These are phyloP conservation scores for Agaricus sinodeliciosus DNA, from an alignment of 768 basidiomycete species.

Conservation along the genomic window DNA sequence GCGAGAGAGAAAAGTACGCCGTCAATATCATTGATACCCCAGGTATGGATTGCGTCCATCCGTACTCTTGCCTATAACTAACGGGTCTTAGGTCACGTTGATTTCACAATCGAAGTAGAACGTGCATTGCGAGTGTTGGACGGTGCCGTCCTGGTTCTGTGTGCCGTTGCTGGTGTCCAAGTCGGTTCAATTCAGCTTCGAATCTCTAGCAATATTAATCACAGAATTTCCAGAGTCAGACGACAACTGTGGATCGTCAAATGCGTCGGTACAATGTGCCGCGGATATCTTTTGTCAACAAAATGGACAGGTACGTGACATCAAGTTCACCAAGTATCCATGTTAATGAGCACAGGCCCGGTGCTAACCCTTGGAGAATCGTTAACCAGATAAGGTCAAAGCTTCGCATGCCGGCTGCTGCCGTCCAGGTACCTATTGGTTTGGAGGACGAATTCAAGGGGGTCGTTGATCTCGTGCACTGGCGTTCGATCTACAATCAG, in stretches of 20 bases:
- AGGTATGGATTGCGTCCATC: constrained; percentile 36
- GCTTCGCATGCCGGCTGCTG: constrained; percentile 87
- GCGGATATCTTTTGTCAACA: constrained; percentile 94
- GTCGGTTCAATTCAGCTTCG: constrained; percentile 24
- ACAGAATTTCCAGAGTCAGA: constrained; percentile 67
- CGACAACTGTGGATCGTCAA: constrained; percentile 97
- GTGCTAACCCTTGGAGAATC: constrained; percentile 96
- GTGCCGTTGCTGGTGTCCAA: constrained; percentile 96
- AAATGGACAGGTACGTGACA: constrained; percentile 82
- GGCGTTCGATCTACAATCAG: constrained; percentile 93
- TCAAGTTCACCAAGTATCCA: neutral
- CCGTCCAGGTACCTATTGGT: constrained; percentile 95
- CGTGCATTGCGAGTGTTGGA: constrained; percentile 93
- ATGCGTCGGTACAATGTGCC: constrained; percentile 98
- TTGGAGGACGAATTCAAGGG: constrained; percentile 80
- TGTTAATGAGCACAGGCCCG: constrained; percentile 50
- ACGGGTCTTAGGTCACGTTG: constrained; percentile 77
- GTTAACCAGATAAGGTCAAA: constrained; percentile 88
- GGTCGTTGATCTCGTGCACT: constrained; percentile 89
- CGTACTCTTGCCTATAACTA: neutral
- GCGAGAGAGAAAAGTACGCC: constrained; percentile 73
- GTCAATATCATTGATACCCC: constrained; percentile 99
- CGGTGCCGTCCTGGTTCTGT: constrained; percentile 92
- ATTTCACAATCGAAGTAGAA: constrained; percentile 99
- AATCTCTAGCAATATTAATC: neutral